Conservation (phyloP, 441 rosid genomes). For the Gossypium schwendimanii region DNA sequence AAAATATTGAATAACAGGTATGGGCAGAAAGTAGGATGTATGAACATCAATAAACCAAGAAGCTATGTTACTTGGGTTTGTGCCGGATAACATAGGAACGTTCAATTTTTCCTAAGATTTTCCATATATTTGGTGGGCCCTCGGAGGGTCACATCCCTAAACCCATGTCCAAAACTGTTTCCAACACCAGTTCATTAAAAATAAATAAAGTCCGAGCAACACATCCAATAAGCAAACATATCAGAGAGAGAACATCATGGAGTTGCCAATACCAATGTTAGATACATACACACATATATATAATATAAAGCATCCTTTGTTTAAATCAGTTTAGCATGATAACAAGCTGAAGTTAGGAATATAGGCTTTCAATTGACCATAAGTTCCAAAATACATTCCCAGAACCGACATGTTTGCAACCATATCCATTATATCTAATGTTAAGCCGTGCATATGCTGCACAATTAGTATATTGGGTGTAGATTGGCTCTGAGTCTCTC, state of each 20-base stretch:
- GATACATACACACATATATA: neutral
- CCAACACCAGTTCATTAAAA: too few species aligned
- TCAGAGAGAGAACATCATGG: neutral
- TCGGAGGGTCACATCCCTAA: neutral
- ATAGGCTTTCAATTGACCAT: neutral
- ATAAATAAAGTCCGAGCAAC: too few species aligned
- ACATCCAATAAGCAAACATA: neutral
- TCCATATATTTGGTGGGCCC: neutral
- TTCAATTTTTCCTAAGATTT: neutral
- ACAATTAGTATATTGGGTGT: too few species aligned
- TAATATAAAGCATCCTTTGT: neutral
- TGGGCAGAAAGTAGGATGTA: too few species aligned
- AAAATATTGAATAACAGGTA: too few species aligned
- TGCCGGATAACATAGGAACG: neutral
- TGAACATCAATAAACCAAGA: neutral
- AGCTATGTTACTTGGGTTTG: neutral
- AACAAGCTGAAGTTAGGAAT: neutral
- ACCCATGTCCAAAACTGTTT: neutral
- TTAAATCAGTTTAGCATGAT: neutral
- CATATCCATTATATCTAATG: too few species aligned
- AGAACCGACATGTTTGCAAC: neutral
- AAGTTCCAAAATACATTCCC: neutral
- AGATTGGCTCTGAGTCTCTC: neutral
- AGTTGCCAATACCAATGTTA: neutral
- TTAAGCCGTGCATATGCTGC: too few species aligned